Evolutionary conservation across 1,284 basidiomycete species (phyloP), one percentile per base, ranked within the genome.

Genomic region (Xerocomus amazonicus): DNA sequence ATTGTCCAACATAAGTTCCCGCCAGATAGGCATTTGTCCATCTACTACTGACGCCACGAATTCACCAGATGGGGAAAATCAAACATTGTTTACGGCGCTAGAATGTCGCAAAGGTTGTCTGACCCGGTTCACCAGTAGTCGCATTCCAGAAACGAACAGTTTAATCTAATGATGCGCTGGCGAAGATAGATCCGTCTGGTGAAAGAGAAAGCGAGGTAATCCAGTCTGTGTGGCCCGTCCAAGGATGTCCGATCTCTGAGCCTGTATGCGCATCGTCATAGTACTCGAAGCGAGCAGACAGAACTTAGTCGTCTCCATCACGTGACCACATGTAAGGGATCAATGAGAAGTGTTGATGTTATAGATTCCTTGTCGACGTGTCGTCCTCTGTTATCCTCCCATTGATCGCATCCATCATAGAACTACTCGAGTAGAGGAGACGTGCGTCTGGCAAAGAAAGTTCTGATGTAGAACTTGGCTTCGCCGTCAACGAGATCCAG

Each of bases 311-410:
- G 33, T 3, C 2, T 10, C 3, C 56, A 29, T 60, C 51, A 6
- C 0, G 38, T 5, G 58, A 60, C 58, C 58, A 60, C 12, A 50
- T n/a, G n/a, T n/a, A n/a, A n/a, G n/a, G n/a, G n/a, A n/a, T 6
- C 10, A 63, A 19, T n/a, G 0, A 23, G 51, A 39, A 5, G 36
- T 45, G 3, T 3, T 38, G 0, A 44, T 2, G 48, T 60, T 53
- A 4, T 44, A 40, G 31, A 53, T 52, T 3, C 52, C 34, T 68
- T n/a, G 6, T 61, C 39, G 56, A 52, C 49, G 40, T 58, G 53
- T 47, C 37, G 3, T 51, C 52, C 5, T 31, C 37, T 0, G 9
- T 41, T 17, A 9, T 56, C 36, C 37, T 48, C 34, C 51, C 48
- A 14, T 23, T 54, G 23, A 12, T 54, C 23, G 27, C 39, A 7